Evolutionary conservation across 2,329 filamentous ascomycete species (phyloP).

Genomic region (Byssochlamys sp.): DNA sequence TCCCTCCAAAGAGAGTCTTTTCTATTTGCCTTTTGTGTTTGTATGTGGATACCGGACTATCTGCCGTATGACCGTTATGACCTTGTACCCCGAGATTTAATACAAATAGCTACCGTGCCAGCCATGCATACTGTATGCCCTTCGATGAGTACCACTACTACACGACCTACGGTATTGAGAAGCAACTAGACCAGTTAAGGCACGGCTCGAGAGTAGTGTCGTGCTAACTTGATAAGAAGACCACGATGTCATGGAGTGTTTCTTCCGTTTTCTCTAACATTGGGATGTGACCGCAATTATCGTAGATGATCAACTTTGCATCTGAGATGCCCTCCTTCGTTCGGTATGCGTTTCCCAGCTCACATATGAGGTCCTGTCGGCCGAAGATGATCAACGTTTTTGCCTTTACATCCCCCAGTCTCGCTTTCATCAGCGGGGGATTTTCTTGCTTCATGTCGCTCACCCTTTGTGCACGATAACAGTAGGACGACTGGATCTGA

Average conservation of each 20-base stretch:
- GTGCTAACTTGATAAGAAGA: conserved; percentile 6
- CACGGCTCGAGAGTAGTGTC: not conserved
- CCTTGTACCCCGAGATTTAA: not conserved
- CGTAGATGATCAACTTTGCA: conserved; percentile 8
- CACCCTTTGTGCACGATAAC: conserved; percentile 5
- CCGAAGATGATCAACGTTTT: conserved; percentile 18
- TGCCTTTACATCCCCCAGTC: conserved; percentile 13
- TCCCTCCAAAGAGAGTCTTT: not conserved
- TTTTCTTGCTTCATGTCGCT: conserved; percentile 6
- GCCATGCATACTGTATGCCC: not conserved
- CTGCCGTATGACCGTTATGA: not conserved
- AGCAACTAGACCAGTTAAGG: not conserved
- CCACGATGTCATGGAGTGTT: conserved; percentile 9
- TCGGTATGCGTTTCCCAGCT: conserved; percentile 9
- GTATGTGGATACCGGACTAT: not conserved
- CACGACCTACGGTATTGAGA: not conserved
- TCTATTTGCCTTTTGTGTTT: not conserved
- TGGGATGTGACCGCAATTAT: conserved; percentile 19
- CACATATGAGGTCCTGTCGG: conserved; percentile 14
- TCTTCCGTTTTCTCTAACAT: conserved; percentile 16
- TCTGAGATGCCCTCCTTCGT: conserved; percentile 10
- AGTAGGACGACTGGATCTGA: conserved; percentile 7
- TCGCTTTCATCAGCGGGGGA: conserved; percentile 10
- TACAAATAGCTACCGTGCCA: not conserved
- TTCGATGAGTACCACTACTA: not conserved